Percentiles rank a stretch among this genome's conserved stretches.
Conservation (phyloP, 768 basidiomycete genomes). For the Podaxis sp. region DNA sequence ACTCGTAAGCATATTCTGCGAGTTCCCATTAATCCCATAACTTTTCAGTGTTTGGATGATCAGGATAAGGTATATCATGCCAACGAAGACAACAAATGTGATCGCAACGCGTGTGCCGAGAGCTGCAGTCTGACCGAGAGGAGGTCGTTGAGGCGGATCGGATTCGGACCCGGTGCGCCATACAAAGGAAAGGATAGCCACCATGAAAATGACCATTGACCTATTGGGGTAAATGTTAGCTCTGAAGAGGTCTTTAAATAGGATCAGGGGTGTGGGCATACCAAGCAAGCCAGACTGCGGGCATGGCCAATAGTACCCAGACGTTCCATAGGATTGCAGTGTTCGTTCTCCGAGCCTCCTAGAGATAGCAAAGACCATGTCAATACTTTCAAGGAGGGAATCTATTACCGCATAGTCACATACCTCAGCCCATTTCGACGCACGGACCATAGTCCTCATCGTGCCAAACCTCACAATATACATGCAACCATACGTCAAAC, state of each 20-base stretch:
- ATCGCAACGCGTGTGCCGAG: conserved; percentile 57
- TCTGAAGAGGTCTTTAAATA: background rate
- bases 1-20: conserved; percentile 17
- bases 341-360: conserved; percentile 56
- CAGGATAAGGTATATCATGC: conserved; percentile 58
- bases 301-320: conserved; percentile 44
- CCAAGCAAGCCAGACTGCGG: conserved; percentile 73
- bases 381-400: background rate
- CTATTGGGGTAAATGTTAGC: conserved; percentile 26
- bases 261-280: conserved; percentile 20
- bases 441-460: conserved; percentile 72
- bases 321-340: conserved; percentile 37
- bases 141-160: conserved; percentile 36
- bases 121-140: conserved; percentile 37
- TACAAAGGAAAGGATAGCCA: conserved; percentile 64
- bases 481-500: conserved; percentile 70
- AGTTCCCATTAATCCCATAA: conserved; percentile 45
- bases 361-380: background rate
- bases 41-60: conserved; percentile 62
- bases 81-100: conserved; percentile 53
- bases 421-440: conserved; percentile 74
- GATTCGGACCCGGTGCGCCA: conserved; percentile 63
- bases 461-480: conserved; percentile 72
- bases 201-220: conserved; percentile 68
- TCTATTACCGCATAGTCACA: conserved; percentile 3